phyloP scores from a whole-genome alignment of 1,139 yeast species.

The Suhomyces kunorum region DNA sequence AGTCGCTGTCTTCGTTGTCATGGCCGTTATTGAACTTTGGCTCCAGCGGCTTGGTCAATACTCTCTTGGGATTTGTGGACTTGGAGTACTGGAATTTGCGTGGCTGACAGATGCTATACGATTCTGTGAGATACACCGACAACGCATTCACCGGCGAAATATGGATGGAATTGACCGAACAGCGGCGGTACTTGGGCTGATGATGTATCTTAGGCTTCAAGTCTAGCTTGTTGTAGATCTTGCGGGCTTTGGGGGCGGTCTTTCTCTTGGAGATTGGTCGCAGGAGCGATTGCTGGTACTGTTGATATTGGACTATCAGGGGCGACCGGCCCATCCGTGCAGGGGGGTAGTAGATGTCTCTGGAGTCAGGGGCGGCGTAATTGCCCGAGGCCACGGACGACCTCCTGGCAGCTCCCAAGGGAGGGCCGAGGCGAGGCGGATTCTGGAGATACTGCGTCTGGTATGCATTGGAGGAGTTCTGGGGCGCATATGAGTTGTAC shows the following conservation, averaged over 20 bases:
- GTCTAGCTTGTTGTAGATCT: slow-evolving; percentile 50
- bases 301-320: slow-evolving; percentile 41
- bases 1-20: slow-evolving; percentile 89
- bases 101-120: slow-evolving; percentile 86
- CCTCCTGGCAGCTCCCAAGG: slow-evolving; percentile 15
- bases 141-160: slow-evolving; percentile 86
- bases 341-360: slow-evolving; percentile 15
- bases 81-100: slow-evolving; percentile 77
- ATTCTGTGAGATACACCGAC: slow-evolving; percentile 73
- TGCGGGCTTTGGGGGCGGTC: slow-evolving; percentile 42
- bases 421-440: slow-evolving; percentile 11
- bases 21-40: slow-evolving; percentile 78
- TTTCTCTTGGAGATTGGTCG: slow-evolving; percentile 25
- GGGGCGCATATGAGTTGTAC: slow-evolving; percentile 11
- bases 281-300: slow-evolving; percentile 36
- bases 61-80: slow-evolving; percentile 86
- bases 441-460: slow-evolving; percentile 16
- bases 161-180: slow-evolving; percentile 73
- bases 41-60: slow-evolving; percentile 88
- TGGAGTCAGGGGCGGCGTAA: slow-evolving; percentile 7
- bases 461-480: slow-evolving; percentile 10
- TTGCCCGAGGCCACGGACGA: slow-evolving; percentile 16
- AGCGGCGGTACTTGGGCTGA: slow-evolving; percentile 78
- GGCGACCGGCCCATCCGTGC: slow-evolving; percentile 33
- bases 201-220: slow-evolving; percentile 62